Evolutionary conservation across 1,139 yeast genomes (phyloP), one percentile per base, ranked within the genome.

Genomic region (Suhomyces guaymorum): DNA sequence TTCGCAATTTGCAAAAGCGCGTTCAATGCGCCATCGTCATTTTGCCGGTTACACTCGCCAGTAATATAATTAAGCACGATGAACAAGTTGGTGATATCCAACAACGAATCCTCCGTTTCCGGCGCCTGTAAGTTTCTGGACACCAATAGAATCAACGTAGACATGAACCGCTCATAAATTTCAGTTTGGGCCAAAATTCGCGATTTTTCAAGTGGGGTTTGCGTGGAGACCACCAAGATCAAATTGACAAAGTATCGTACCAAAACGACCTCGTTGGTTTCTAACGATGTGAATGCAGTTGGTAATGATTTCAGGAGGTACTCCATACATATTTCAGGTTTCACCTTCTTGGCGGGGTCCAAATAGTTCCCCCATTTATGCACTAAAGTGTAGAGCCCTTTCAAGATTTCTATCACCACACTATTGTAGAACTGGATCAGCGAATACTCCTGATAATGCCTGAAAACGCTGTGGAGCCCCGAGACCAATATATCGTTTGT

Each of bases 381-480:
- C 32, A 55, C 52, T 23, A 57, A 44, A 9, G 61, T 55, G 27
- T 54, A 56, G 17, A 59, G 42, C 13, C 61, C 55, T 33, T 59
- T 59, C 35, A 59, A 46, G n/a, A 59, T 39, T 33, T 59, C 65
- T n/a, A 47, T 48, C 28, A 54, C 37, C n/a, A 48, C 46, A 43
- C 51, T 39, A 22, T 50, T 32, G 28, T 28, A 41, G 39, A 28
- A 36, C 42, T 16, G 25, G n/a, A n/a, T n/a, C n/a, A n/a, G n/a
- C n/a, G n/a, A n/a, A n/a, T n/a, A n/a, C n/a, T n/a, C n/a, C n/a
- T n/a, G n/a, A 24, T 28, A 32, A 23, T 18, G 36, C 35, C 33
- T 21, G 30, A 57, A 44, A 5, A 54, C 53, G 10, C 32, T 15
- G 17, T 47, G 42, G 10, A 57, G 35, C 2, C 45, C 34, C 10